Evolutionary conservation across 805 yeast genomes (phyloP).

Genomic region (Zygoascus biomembranicola): DNA sequence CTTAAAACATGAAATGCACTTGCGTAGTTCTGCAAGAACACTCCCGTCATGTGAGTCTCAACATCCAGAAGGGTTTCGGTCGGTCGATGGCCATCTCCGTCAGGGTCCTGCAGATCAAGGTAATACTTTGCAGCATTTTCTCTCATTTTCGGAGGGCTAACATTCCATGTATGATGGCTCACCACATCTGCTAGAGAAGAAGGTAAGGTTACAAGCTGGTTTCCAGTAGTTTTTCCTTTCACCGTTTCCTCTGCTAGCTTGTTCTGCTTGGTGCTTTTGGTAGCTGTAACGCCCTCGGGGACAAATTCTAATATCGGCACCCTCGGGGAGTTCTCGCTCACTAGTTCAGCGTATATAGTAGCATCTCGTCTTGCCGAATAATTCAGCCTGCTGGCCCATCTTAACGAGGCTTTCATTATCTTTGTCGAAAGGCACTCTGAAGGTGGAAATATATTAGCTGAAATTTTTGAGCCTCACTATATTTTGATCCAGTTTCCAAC

Average conservation of each 20-base stretch:
- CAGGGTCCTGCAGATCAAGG: slow-evolving; percentile 30
- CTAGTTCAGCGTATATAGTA: slow-evolving; percentile 7
- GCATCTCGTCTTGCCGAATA: not conserved
- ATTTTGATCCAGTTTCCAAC: not conserved
- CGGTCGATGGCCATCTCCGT: slow-evolving; percentile 44
- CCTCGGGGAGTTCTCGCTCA: slow-evolving; percentile 5
- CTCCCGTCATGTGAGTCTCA: slow-evolving; percentile 73
- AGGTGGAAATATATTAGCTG: not conserved
- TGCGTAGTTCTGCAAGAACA: slow-evolving; percentile 76
- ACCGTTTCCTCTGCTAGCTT: slow-evolving; percentile 35
- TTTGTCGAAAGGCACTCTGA: too few species aligned
- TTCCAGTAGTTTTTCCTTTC: slow-evolving; percentile 43
- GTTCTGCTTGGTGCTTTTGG: not conserved
- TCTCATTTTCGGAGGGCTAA: slow-evolving; percentile 51
- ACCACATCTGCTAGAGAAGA: slow-evolving; percentile 47
- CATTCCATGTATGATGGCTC: slow-evolving; percentile 44
- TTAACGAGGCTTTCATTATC: not conserved
- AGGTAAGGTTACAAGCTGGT: slow-evolving; percentile 49
- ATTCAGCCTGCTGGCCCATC: not conserved
- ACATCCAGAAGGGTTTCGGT: slow-evolving; percentile 33
- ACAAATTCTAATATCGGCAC: slow-evolving; percentile 3
- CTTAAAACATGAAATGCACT: slow-evolving; percentile 53
- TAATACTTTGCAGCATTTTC: slow-evolving; percentile 52
- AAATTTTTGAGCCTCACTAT: not conserved
- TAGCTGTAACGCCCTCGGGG: not conserved